Percentiles rank a stretch among this genome's conserved stretches.
phyloP scores from a whole-genome alignment of 2,329 filamentous ascomycete species.

The Pseudofabraea citricarpa region DNA sequence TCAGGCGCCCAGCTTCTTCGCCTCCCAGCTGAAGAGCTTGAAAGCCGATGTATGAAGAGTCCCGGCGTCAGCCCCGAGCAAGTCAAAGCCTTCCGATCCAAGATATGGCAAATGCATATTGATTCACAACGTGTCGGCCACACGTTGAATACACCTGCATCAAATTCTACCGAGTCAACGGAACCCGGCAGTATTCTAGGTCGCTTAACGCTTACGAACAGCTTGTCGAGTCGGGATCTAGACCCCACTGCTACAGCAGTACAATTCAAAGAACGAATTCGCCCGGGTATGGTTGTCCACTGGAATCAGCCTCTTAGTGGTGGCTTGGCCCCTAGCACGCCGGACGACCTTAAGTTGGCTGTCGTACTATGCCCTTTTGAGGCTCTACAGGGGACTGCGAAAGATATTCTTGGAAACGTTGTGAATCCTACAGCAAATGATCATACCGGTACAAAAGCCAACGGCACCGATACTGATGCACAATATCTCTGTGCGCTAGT shows the following conservation, averaged over 20 bases:
- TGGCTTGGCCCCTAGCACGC: slow-evolving; percentile 4
- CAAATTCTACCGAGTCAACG: slow-evolving; percentile 18
- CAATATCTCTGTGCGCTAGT: slow-evolving; percentile 34
- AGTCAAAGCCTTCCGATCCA: slow-evolving; percentile 24
- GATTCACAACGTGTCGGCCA: slow-evolving; percentile 22
- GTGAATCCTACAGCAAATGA: slow-evolving; percentile 6
- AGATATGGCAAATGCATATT: slow-evolving; percentile 24
- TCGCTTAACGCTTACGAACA: not conserved
- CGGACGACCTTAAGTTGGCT: not conserved
- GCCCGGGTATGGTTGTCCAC: slow-evolving; percentile 34
- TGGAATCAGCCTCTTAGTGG: slow-evolving; percentile 10
- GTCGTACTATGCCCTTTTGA: not conserved
- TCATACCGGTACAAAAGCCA: slow-evolving; percentile 11
- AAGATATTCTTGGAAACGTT: not conserved
- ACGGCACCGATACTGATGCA: slow-evolving; percentile 4
- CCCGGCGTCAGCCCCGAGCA: slow-evolving; percentile 30
- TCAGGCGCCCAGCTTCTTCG: slow-evolving; percentile 35
- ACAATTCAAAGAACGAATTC: slow-evolving; percentile 36
- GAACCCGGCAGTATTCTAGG: not conserved
- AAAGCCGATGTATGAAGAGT: slow-evolving; percentile 33
- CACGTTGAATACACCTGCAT: slow-evolving; percentile 6
- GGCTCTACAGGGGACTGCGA: not conserved
- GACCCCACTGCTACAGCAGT: not conserved
- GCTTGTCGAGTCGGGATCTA: not conserved
- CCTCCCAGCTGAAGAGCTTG: slow-evolving; percentile 32